phyloP scores from a whole-genome alignment of 768 basidiomycete genomes.

The Tulasnella calospora region DNA sequence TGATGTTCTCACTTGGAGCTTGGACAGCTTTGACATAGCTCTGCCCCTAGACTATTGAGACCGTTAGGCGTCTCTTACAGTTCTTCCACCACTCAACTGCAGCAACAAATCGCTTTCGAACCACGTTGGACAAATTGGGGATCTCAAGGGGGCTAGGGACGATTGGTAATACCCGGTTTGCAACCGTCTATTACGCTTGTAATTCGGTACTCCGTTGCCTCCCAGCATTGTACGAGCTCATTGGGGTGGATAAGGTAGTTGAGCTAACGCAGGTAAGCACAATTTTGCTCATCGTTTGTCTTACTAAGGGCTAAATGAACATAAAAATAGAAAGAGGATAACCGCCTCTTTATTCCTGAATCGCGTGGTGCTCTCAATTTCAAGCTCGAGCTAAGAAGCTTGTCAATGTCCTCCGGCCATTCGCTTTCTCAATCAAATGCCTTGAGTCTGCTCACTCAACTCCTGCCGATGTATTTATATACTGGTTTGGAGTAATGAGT shows the following conservation, averaged over 20 bases:
- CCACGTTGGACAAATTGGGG: background rate
- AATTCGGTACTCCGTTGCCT: background rate
- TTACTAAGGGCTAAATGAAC: too few relatives aligned
- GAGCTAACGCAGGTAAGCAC: background rate
- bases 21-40: too few relatives aligned
- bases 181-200: background rate
- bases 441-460: conserved; percentile 35
- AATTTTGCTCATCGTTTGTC: background rate
- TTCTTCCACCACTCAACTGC: background rate
- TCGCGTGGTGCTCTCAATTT: background rate
- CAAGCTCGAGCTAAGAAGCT: conserved; percentile 1
- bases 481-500: conserved; percentile 37
- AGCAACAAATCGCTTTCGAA: background rate
- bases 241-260: background rate
- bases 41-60: background rate
- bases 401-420: conserved; percentile 26
- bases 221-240: background rate
- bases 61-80: background rate
- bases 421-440: conserved; percentile 36
- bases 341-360: too few relatives aligned
- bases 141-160: background rate
- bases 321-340: too few relatives aligned
- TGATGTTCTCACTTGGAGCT: too few relatives aligned
- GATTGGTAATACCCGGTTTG: conserved; percentile 11
- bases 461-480: conserved; percentile 37